A percentile compares a stretch with the other conserved stretches of the same genome.
phyloP scores from a whole-genome alignment of 345 rosid species.

The Toxicodendron radicans region DNA sequence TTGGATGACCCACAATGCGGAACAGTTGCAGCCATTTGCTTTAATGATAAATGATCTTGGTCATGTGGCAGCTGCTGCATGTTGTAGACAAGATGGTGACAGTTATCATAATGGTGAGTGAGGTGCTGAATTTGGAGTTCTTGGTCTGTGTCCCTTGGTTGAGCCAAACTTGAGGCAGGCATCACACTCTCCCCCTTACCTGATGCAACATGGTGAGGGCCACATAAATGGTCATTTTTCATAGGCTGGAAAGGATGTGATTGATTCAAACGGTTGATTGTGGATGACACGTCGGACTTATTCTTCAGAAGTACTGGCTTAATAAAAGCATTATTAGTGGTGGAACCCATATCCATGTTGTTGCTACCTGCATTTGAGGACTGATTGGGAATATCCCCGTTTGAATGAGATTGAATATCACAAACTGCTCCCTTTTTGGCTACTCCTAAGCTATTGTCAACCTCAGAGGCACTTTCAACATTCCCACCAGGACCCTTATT shows the following conservation, averaged over 20 bases:
- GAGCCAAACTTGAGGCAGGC: constrained; percentile 21
- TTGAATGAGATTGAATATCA: constrained; percentile 32
- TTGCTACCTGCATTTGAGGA: constrained; percentile 45
- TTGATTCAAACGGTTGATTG: constrained; percentile 30
- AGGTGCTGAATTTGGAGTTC: constrained; percentile 28
- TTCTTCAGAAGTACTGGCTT: constrained; percentile 34
- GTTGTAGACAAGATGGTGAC: constrained; percentile 19
- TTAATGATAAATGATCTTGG: constrained; percentile 32
- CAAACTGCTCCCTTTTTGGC: constrained; percentile 26
- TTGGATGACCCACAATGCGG: constrained; percentile 51
- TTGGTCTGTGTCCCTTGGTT: constrained; percentile 24
- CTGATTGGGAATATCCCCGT: constrained; percentile 40
- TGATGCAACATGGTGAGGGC: constrained; percentile 20
- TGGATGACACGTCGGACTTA: constrained; percentile 39
- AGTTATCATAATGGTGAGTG: constrained; percentile 19
- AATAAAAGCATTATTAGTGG: constrained; percentile 35
- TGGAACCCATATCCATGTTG: constrained; percentile 51
- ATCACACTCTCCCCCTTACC: constrained; percentile 33
- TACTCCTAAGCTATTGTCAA: constrained; percentile 26
- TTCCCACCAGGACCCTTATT: constrained; percentile 32
- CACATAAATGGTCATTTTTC: constrained; percentile 25
- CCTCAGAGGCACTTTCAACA: constrained; percentile 29
- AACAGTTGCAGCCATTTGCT: constrained; percentile 35
- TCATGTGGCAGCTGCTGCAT: constrained; percentile 32
- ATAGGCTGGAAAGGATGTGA: constrained; percentile 29